Percentiles rank a stretch among this genome's conserved stretches.
phyloP scores from a whole-genome alignment of 331 rosid genomes.

The Stylosanthes scabra region DNA sequence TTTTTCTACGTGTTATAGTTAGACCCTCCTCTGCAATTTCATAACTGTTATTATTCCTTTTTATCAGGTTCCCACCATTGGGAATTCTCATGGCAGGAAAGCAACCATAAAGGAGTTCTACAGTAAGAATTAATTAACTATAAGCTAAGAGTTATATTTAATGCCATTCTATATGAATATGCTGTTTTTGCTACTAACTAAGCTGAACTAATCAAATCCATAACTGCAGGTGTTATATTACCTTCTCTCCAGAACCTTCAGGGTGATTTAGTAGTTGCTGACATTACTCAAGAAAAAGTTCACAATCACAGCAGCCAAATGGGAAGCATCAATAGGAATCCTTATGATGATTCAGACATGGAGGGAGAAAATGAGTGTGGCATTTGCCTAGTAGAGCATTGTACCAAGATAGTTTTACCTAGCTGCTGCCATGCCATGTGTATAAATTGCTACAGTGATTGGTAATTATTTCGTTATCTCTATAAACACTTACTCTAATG shows the following conservation, averaged over 20 bases:
- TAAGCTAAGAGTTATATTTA: too few relatives aligned
- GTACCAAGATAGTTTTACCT: constrained; percentile 80
- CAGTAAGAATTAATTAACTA: constrained; percentile 50
- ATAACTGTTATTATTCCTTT: constrained; percentile 16
- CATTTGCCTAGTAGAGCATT: constrained; percentile 69
- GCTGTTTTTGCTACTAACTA: constrained; percentile 6
- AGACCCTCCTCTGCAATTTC: background rate
- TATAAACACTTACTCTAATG: too few relatives aligned
- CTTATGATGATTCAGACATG: constrained; percentile 41
- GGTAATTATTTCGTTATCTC: constrained; percentile 43
- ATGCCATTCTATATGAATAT: too few relatives aligned
- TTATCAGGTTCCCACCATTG: constrained; percentile 54
- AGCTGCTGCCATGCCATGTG: constrained; percentile 88
- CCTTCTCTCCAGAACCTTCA: constrained; percentile 77
- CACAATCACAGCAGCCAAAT: constrained; percentile 31
- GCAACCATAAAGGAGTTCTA: constrained; percentile 76
- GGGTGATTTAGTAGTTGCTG: constrained; percentile 46
- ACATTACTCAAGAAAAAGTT: constrained; percentile 47
- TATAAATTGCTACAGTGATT: constrained; percentile 74
- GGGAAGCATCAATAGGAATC: constrained; percentile 29
- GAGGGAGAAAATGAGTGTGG: constrained; percentile 88
- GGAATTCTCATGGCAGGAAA: constrained; percentile 64
- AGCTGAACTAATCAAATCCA: constrained; percentile 25
- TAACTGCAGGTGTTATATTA: constrained; percentile 70
- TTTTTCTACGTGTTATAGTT: constrained; percentile 2